Percentiles rank a stretch among this genome's conserved stretches.
Conservation (phyloP, 805 yeast species). For the Schwanniomyces occidentalis region DNA sequence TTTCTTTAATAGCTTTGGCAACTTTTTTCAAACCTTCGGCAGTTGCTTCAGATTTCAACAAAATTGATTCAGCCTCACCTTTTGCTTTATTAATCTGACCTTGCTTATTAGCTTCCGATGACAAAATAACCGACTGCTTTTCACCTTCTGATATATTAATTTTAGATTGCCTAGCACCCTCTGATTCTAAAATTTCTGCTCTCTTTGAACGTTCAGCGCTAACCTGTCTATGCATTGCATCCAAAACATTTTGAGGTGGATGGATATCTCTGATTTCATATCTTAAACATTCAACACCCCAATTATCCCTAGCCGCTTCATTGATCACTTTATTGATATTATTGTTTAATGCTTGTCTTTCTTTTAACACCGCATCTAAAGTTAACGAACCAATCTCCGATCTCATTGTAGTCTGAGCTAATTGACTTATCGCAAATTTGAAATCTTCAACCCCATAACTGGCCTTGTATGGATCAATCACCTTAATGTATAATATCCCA, state of each 20-base stretch:
- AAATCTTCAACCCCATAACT: constrained; percentile 88
- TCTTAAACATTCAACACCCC: constrained; percentile 85
- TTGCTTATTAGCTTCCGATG: constrained; percentile 69
- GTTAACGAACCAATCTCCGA: constrained; percentile 84
- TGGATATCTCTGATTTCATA: constrained; percentile 87
- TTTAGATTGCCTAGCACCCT: constrained; percentile 76
- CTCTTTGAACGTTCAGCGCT: constrained; percentile 84
- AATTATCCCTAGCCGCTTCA: constrained; percentile 73
- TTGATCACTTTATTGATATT: constrained; percentile 79
- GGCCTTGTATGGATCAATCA: constrained; percentile 80
- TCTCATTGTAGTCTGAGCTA: constrained; percentile 90
- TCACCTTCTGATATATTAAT: constrained; percentile 86
- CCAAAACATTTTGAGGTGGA: constrained; percentile 82
- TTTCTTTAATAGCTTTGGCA: constrained; percentile 64
- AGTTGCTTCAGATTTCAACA: constrained; percentile 67
- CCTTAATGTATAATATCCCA: constrained; percentile 77
- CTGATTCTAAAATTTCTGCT: constrained; percentile 84
- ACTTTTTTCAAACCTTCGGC: constrained; percentile 67
- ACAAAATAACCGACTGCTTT: constrained; percentile 65
- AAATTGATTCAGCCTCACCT: constrained; percentile 72
- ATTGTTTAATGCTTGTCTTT: constrained; percentile 68
- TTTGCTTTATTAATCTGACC: constrained; percentile 66
- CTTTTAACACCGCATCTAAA: constrained; percentile 74
- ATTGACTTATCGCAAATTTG: constrained; percentile 78
- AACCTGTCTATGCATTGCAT: constrained; percentile 91